Conservation (phyloP, 2,329 filamentous ascomycete genomes). For the Penicillium oxalicum region DNA sequence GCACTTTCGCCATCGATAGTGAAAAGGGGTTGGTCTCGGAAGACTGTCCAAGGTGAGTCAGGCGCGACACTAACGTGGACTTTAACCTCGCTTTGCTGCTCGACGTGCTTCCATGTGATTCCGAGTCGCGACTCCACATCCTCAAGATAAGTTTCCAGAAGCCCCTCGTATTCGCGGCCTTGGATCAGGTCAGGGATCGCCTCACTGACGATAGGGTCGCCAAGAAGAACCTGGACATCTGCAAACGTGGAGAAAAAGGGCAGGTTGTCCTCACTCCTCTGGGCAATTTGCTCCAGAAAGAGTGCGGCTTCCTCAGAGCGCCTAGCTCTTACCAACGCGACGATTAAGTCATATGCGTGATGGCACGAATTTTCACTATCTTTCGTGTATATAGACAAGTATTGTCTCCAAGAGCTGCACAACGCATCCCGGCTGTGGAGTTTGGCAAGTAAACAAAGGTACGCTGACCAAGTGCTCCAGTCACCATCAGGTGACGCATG, state of each 20-base stretch:
- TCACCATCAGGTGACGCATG: constrained; percentile 2
- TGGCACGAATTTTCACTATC: neutral
- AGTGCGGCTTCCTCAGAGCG: constrained; percentile 19
- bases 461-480: constrained; percentile 6
- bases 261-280: constrained; percentile 15
- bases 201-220: constrained; percentile 16
- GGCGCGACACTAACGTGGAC: constrained; percentile 15
- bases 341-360: constrained; percentile 22
- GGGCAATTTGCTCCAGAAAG: constrained; percentile 23
- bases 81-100: constrained; percentile 5
- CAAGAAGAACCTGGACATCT: constrained; percentile 17
- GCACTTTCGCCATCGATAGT: constrained; percentile 22
- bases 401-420: constrained; percentile 19
- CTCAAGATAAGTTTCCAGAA: constrained; percentile 24
- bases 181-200: constrained; percentile 20
- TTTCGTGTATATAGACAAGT: constrained; percentile 9
- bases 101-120: constrained; percentile 21
- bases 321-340: constrained; percentile 20
- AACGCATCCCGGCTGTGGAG: constrained; percentile 20
- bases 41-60: constrained; percentile 12
- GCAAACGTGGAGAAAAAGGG: constrained; percentile 21
- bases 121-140: constrained; percentile 29
- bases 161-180: constrained; percentile 14
- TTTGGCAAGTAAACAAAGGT: constrained; percentile 24
- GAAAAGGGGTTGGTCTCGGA: constrained; percentile 18